phyloP scores from a whole-genome alignment of 176 grass and related monocot genomes.

The Carex parvula region DNA sequence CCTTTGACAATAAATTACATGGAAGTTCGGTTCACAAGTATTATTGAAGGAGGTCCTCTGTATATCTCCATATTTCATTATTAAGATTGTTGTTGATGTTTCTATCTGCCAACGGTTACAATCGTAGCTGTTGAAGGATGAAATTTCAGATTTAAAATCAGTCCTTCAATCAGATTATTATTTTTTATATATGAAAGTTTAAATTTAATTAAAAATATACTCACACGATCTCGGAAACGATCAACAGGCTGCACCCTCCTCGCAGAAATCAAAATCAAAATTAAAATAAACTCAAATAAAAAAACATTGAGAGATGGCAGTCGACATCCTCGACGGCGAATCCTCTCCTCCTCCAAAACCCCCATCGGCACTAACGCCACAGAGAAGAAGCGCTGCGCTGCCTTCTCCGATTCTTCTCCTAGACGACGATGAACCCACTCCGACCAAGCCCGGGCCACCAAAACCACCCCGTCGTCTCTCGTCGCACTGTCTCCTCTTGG shows the following conservation, averaged over 20 bases:
- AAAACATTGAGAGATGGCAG: not conserved
- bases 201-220: no score
- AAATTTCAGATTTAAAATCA: no score
- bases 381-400: no score
- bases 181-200: no score
- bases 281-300: not conserved
- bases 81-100: no score
- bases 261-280: not conserved
- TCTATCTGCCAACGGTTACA: no score
- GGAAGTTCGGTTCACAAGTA: not conserved
- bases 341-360: not conserved
- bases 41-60: not conserved
- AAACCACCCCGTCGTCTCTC: not conserved
- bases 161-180: no score
- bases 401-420: not conserved
- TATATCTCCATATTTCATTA: no score
- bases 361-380: not conserved
- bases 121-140: no score
- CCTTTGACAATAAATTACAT: not conserved
- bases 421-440: constrained; percentile 23
- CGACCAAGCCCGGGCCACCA: not conserved
- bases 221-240: no score
- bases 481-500: not conserved
- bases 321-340: constrained; percentile 23
- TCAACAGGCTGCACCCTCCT: no score